Evolutionary conservation across 352 stramenopile genomes (phyloP).

Genomic region (Phytophthora litchii): DNA sequence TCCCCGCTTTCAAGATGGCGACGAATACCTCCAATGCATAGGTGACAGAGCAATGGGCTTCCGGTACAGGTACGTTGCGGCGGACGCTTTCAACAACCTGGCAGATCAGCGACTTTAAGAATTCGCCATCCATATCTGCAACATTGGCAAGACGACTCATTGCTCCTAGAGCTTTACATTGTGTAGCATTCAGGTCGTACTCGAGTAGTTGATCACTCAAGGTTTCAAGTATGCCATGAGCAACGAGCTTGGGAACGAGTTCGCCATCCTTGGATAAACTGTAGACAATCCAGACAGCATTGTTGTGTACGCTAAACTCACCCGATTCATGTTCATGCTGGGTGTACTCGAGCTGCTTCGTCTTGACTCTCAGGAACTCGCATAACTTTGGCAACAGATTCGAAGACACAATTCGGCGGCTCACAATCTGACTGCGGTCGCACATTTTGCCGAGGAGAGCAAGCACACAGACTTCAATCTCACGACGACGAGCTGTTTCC

Average conservation of each 20-base stretch:
- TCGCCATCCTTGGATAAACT: constrained; percentile 70
- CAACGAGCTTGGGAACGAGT: constrained; percentile 63
- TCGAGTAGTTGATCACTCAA: constrained; percentile 40
- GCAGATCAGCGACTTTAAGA: constrained; percentile 20
- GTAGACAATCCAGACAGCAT: constrained; percentile 57
- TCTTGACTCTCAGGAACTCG: constrained; percentile 37
- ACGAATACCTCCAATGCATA: constrained; percentile 57
- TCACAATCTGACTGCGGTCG: constrained; percentile 49
- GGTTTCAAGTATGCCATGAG: constrained; percentile 55
- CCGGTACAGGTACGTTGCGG: constrained; percentile 36
- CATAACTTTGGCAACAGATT: constrained; percentile 67
- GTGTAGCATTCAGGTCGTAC: constrained; percentile 45
- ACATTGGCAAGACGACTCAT: constrained; percentile 36
- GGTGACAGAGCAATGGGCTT: constrained; percentile 43
- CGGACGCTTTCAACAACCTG: constrained; percentile 43
- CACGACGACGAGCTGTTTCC: constrained; percentile 32
- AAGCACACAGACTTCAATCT: constrained; percentile 45
- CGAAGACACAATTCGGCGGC: constrained; percentile 62
- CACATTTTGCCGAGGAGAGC: constrained; percentile 60
- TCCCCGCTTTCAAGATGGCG: constrained; percentile 40
- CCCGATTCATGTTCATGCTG: constrained; percentile 11
- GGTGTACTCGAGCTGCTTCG: constrained; percentile 14
- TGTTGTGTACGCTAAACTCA: constrained; percentile 42
- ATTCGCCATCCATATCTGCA: constrained; percentile 18
- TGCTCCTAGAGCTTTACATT: constrained; percentile 52